Conservation (phyloP, 495 filamentous ascomycete species). For the Peziza echinospora region DNA sequence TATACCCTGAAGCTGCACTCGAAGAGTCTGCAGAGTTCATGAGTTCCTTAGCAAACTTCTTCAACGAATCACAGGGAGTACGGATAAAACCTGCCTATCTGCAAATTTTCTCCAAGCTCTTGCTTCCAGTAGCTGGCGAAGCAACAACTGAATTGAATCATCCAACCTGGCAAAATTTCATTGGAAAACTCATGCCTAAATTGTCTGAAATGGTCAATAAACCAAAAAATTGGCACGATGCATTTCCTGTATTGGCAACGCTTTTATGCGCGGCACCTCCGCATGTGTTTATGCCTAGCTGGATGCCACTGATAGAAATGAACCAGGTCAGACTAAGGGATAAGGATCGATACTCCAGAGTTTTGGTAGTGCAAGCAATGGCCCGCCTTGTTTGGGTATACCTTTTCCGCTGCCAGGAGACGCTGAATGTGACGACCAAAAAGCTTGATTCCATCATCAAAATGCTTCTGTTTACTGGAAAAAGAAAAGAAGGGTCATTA, state of each 20-base stretch:
- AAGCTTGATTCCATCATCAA: slow-evolving; percentile 76
- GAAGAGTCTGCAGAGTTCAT: slow-evolving; percentile 75
- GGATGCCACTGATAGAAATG: slow-evolving; percentile 56
- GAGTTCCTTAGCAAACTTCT: slow-evolving; percentile 54
- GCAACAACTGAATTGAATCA: slow-evolving; percentile 51
- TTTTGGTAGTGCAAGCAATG: slow-evolving; percentile 67
- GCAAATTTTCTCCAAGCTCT: slow-evolving; percentile 62
- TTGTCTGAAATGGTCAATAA: slow-evolving; percentile 68
- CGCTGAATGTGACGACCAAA: slow-evolving; percentile 39
- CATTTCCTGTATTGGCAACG: slow-evolving; percentile 67
- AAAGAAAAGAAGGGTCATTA: slow-evolving; percentile 37
- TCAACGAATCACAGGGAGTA: slow-evolving; percentile 62
- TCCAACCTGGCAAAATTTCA: slow-evolving; percentile 66
- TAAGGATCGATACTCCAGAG: slow-evolving; percentile 61
- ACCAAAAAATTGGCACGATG: slow-evolving; percentile 69
- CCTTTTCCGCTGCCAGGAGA: slow-evolving; percentile 62
- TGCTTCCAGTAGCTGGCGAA: slow-evolving; percentile 70
- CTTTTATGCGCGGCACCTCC: slow-evolving; percentile 69
- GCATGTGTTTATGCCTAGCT: slow-evolving; percentile 64
- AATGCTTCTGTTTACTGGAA: slow-evolving; percentile 56
- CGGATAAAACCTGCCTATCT: slow-evolving; percentile 86
- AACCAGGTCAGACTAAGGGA: slow-evolving; percentile 67
- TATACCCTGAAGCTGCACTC: slow-evolving; percentile 51
- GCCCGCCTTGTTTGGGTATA: slow-evolving; percentile 94
- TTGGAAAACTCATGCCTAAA: slow-evolving; percentile 51